Evolutionary conservation across 1,139 yeast species (phyloP).

Genomic region (Taphrina communis): DNA sequence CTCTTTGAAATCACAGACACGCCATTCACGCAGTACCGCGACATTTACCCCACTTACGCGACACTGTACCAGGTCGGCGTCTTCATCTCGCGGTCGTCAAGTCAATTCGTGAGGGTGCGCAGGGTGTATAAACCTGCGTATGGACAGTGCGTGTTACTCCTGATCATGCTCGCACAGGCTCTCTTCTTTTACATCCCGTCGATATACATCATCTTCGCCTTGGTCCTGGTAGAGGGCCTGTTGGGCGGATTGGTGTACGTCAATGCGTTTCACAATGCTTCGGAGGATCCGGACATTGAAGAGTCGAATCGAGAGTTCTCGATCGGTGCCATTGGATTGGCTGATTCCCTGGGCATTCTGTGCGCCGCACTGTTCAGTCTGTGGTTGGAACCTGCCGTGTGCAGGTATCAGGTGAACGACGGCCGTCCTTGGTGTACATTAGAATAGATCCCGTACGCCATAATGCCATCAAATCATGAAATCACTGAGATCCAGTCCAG

Average conservation of each 20-base stretch:
- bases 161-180: conserved; percentile 68
- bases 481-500: conserved; percentile 18
- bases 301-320: conserved; percentile 74
- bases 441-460: conserved; percentile 18
- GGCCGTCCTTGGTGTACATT: conserved; percentile 55
- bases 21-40: conserved; percentile 68
- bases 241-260: conserved; percentile 90
- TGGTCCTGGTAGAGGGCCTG: conserved; percentile 81
- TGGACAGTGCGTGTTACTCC: conserved; percentile 71
- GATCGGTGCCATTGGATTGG: conserved; percentile 90
- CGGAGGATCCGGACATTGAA: conserved; percentile 61
- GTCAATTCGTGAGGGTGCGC: conserved; percentile 65
- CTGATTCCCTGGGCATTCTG: conserved; percentile 88
- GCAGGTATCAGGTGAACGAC: conserved; percentile 63
- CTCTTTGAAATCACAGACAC: conserved; percentile 39
- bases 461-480: conserved; percentile 7
- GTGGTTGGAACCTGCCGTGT: conserved; percentile 74
- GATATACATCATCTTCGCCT: conserved; percentile 65
- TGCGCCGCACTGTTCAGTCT: conserved; percentile 77
- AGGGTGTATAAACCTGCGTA: conserved; percentile 66
- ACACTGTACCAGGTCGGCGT: conserved; percentile 91
- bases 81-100: conserved; percentile 84
- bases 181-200: conserved; percentile 64
- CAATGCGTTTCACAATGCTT: conserved; percentile 79
- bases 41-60: conserved; percentile 92